phyloP scores from a whole-genome alignment of 805 yeast genomes.

The Candida yuanshanica region DNA sequence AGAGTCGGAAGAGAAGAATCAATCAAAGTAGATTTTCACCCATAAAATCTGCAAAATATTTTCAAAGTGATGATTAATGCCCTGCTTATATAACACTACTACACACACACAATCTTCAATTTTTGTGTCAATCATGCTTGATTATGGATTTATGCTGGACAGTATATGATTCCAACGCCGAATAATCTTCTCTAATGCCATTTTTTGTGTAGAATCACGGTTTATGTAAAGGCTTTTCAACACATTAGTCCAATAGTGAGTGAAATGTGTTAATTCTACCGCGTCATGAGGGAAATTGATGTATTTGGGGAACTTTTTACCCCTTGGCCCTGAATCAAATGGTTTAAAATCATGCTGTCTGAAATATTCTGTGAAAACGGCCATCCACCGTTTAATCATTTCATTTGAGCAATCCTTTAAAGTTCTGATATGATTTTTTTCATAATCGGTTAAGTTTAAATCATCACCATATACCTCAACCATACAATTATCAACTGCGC shows the following conservation, averaged over 20 bases:
- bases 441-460: constrained; percentile 44
- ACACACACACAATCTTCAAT: not conserved
- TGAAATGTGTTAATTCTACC: constrained; percentile 33
- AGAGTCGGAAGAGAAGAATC: constrained; percentile 19
- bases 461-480: constrained; percentile 51
- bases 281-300: constrained; percentile 25
- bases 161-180: constrained; percentile 31
- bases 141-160: too few species aligned
- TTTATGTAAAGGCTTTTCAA: constrained; percentile 38
- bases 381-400: constrained; percentile 43
- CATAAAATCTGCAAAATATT: constrained; percentile 20
- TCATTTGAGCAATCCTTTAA: constrained; percentile 38
- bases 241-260: constrained; percentile 46
- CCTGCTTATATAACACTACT: too few species aligned
- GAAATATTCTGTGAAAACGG: constrained; percentile 54
- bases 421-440: constrained; percentile 27
- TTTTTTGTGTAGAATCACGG: constrained; percentile 26
- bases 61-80: constrained; percentile 11
- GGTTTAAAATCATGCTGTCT: constrained; percentile 14
- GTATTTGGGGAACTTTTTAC: constrained; percentile 23
- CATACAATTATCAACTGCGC: constrained; percentile 48
- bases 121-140: too few species aligned
- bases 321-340: constrained; percentile 18
- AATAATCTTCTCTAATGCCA: constrained; percentile 26
- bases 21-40: constrained; percentile 17